Conservation (phyloP, 225 moss, liverwort and hornwort species). For the Sphagnum contortum region DNA sequence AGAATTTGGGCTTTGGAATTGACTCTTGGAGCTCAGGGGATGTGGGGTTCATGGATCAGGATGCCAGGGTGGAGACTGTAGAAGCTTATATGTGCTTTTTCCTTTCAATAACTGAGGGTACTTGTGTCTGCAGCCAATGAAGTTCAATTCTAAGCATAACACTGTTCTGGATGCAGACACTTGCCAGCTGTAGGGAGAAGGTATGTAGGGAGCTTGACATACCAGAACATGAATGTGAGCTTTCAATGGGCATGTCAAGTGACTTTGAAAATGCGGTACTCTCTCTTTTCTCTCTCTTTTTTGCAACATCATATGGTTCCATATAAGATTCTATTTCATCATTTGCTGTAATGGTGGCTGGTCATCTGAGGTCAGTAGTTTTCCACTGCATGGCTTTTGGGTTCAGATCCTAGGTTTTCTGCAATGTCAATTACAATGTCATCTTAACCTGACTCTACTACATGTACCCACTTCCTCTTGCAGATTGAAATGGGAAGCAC, state of each 20-base stretch:
- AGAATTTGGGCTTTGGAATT: neutral
- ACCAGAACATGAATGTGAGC: slow-evolving; percentile 28
- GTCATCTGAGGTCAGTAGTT: no score
- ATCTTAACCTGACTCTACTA: neutral
- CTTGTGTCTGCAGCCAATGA: neutral
- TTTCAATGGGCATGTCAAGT: slow-evolving; percentile 60
- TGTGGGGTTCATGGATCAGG: no score
- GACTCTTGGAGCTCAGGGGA: slow-evolving; percentile 4
- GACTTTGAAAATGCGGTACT: slow-evolving; percentile 47
- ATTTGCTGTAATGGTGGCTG: no score
- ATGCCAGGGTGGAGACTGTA: no score
- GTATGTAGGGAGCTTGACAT: slow-evolving; percentile 30
- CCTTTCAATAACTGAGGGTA: no score
- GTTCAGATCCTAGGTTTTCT: no score
- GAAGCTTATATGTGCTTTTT: no score
- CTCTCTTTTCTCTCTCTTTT: neutral
- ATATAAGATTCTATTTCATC: neutral
- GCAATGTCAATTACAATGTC: neutral
- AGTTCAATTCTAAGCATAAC: neutral
- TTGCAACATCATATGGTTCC: neutral
- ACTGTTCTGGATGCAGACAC: slow-evolving; percentile 18
- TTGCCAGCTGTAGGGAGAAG: slow-evolving; percentile 31
- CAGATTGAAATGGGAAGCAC: slow-evolving; percentile 48
- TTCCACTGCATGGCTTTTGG: no score
- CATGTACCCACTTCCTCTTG: neutral